These are phyloP conservation scores for Alternaria rosae DNA, from an alignment of 2,329 filamentous ascomycete genomes.

Conservation along the genomic window DNA sequence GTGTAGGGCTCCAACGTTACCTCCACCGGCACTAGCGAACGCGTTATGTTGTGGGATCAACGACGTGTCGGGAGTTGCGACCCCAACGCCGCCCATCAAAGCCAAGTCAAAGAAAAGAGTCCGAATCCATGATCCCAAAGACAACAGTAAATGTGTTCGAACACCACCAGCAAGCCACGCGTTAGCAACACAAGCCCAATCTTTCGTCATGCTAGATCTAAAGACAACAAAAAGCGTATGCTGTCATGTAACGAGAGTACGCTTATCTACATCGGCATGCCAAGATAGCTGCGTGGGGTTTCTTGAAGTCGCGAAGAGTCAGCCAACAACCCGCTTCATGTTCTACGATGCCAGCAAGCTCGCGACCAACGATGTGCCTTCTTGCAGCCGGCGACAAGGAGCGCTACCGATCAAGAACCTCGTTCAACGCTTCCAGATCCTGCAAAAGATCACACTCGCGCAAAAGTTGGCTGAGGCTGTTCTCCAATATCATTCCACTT, in stretches of 20 bases:
- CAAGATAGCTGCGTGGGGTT: conserved; percentile 16
- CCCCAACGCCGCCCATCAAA: background rate
- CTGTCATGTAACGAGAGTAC: background rate
- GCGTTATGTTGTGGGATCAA: background rate
- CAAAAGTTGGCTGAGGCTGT: conserved; percentile 17
- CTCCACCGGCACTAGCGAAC: background rate
- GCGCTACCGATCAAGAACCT: background rate
- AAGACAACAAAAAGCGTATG: background rate
- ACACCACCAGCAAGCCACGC: background rate
- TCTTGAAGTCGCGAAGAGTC: conserved; percentile 9
- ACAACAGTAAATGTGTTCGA: background rate
- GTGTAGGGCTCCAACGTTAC: background rate
- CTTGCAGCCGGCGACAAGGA: background rate
- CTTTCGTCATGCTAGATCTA: background rate
- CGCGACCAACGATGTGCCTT: background rate
- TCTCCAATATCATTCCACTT: conserved; percentile 20
- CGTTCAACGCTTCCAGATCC: background rate
- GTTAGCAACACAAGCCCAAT: background rate
- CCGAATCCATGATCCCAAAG: background rate
- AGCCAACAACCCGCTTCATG: conserved; percentile 6
- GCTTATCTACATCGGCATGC: background rate
- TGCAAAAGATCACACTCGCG: conserved; percentile 8
- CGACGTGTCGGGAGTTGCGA: background rate
- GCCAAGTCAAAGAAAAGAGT: background rate
- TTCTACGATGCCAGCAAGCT: conserved; percentile 15